Conservation (phyloP, 1,139 yeast species). For the Saccharomyces hybrid region DNA sequence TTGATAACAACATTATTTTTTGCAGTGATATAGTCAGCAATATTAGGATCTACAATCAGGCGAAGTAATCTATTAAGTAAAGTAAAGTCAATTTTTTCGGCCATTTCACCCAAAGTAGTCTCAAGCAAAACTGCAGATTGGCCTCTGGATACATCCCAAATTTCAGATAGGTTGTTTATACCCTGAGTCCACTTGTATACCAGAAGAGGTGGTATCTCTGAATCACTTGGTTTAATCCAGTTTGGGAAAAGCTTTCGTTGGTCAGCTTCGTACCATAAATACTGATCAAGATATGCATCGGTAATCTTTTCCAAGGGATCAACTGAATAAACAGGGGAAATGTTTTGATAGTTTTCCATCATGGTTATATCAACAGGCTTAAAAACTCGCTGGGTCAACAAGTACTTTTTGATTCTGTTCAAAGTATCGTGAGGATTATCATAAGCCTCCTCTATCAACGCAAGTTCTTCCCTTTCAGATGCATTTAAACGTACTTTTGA, state of each 20-base stretch:
- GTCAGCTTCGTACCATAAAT: constrained; percentile 92
- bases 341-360: constrained; percentile 84
- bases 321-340: constrained; percentile 77
- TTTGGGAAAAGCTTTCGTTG: constrained; percentile 82
- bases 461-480: constrained; percentile 83
- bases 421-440: constrained; percentile 94
- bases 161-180: constrained; percentile 65
- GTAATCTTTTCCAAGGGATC: constrained; percentile 94
- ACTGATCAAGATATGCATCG: constrained; percentile 93
- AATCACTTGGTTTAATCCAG: constrained; percentile 94
- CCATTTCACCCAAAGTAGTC: constrained; percentile 56
- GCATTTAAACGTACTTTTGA: constrained; percentile 83
- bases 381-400: constrained; percentile 84
- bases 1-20: constrained; percentile 77
- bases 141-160: constrained; percentile 74
- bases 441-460: constrained; percentile 90
- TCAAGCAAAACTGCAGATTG: constrained; percentile 81
- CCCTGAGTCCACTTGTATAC: constrained; percentile 96
- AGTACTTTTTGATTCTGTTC: constrained; percentile 70
- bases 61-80: constrained; percentile 73
- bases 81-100: constrained; percentile 85
- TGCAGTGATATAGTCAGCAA: constrained; percentile 92
- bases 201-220: constrained; percentile 84
- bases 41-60: constrained; percentile 76
- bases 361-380: constrained; percentile 82